Percentiles rank a stretch among this genome's conserved stretches.
phyloP scores from a whole-genome alignment of 495 filamentous ascomycete genomes.

The Trichoderma virens region DNA sequence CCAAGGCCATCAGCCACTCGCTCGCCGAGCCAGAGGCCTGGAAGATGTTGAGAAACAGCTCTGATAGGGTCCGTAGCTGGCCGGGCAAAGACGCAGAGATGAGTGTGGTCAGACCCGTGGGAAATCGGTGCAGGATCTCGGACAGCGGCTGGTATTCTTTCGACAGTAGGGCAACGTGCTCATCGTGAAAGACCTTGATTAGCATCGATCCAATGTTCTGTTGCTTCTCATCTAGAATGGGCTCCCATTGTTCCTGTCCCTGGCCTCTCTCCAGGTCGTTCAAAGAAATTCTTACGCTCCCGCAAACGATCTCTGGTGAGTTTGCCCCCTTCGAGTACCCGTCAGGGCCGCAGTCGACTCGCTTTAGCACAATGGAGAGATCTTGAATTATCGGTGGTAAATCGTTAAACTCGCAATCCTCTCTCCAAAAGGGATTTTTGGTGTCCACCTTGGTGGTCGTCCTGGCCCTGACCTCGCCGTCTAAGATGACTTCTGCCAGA shows the following conservation, averaged over 20 bases:
- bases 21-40: constrained; percentile 84
- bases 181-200: constrained; percentile 74
- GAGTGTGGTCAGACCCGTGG: constrained; percentile 72
- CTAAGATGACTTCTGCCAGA: constrained; percentile 85
- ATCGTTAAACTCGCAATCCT: constrained; percentile 82
- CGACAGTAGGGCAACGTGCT: constrained; percentile 79
- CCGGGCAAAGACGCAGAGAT: constrained; percentile 73
- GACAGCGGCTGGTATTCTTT: constrained; percentile 79
- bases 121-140: constrained; percentile 77
- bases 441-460: constrained; percentile 78
- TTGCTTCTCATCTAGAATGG: constrained; percentile 61
- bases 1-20: constrained; percentile 87
- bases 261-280: constrained; percentile 72
- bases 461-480: constrained; percentile 79
- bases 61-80: constrained; percentile 70
- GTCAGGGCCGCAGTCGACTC: constrained; percentile 39
- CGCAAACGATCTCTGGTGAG: constrained; percentile 44
- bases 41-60: constrained; percentile 86
- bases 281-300: constrained; percentile 22
- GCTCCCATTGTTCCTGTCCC: constrained; percentile 87
- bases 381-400: constrained; percentile 73
- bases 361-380: constrained; percentile 76
- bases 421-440: constrained; percentile 86
- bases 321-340: constrained; percentile 31
- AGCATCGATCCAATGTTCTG: constrained; percentile 80